A percentile compares a stretch with the other conserved stretches of the same genome.
Evolutionary conservation across 345 rosid genomes (phyloP).

Genomic region (Rhodomyrtus tomentosa): DNA sequence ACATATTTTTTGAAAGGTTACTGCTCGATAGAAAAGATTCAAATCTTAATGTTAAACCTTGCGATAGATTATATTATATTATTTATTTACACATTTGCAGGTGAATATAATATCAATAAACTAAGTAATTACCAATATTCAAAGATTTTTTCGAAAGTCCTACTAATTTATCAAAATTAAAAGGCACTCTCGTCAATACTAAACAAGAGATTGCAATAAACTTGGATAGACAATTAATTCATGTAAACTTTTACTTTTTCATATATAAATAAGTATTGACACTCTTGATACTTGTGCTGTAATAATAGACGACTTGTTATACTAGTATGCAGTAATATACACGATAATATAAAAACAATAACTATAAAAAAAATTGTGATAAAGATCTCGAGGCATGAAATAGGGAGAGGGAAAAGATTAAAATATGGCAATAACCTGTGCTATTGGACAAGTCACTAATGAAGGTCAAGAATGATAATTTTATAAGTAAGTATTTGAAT

Average conservation of each 20-base stretch:
- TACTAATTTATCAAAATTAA: neutral
- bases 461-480: neutral
- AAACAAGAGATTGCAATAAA: neutral
- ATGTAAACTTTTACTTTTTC: neutral
- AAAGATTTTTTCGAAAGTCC: neutral
- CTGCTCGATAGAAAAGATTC: neutral
- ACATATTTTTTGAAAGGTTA: neutral
- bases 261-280: neutral
- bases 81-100: neutral
- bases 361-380: no score
- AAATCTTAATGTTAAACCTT: fast-evolving
- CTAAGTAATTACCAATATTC: neutral
- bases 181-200: neutral
- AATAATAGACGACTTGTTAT: no score
- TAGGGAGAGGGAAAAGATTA: no score
- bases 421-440: no score
- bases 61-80: neutral
- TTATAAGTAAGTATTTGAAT: neutral
- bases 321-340: no score
- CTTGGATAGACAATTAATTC: fast-evolving
- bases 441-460: neutral
- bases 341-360: no score
- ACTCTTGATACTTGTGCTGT: neutral
- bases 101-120: neutral
- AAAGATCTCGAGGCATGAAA: no score